Evolutionary conservation across 768 basidiomycete genomes (phyloP).

Genomic region (Psilocybe subaeruginosa): DNA sequence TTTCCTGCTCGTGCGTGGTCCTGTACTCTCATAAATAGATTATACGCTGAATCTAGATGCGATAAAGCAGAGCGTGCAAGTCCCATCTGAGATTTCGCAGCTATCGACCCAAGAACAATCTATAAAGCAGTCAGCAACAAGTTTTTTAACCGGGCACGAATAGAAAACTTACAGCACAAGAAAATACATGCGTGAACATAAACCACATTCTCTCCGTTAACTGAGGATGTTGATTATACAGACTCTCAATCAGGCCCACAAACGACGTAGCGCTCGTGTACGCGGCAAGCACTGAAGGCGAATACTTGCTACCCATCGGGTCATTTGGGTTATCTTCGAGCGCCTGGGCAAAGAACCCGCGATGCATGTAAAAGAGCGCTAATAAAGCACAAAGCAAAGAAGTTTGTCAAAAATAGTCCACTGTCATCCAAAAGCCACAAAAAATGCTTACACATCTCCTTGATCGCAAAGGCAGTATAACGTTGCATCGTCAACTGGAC

Average conservation of each 20-base stretch:
- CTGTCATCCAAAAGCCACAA: not conserved
- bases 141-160: not conserved
- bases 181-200: constrained; percentile 73
- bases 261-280: constrained; percentile 73
- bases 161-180: constrained; percentile 55
- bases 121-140: constrained; percentile 24
- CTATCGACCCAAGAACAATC: constrained; percentile 75
- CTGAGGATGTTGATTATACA: constrained; percentile 67
- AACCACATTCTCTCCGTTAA: constrained; percentile 76
- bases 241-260: constrained; percentile 64
- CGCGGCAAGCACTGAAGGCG: constrained; percentile 68
- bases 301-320: constrained; percentile 71
- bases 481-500: constrained; percentile 69
- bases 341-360: constrained; percentile 74
- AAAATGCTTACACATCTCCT: constrained; percentile 60
- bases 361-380: constrained; percentile 77
- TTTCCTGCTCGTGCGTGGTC: constrained; percentile 57
- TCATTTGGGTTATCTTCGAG: constrained; percentile 64
- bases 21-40: constrained; percentile 57
- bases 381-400: constrained; percentile 4
- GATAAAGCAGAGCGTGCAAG: constrained; percentile 69
- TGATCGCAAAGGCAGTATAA: constrained; percentile 67
- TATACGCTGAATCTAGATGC: constrained; percentile 64
- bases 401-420: not conserved
- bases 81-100: constrained; percentile 64